These are phyloP conservation scores for Lepidium campestre DNA, from an alignment of 441 rosid species.

Conservation along the genomic window DNA sequence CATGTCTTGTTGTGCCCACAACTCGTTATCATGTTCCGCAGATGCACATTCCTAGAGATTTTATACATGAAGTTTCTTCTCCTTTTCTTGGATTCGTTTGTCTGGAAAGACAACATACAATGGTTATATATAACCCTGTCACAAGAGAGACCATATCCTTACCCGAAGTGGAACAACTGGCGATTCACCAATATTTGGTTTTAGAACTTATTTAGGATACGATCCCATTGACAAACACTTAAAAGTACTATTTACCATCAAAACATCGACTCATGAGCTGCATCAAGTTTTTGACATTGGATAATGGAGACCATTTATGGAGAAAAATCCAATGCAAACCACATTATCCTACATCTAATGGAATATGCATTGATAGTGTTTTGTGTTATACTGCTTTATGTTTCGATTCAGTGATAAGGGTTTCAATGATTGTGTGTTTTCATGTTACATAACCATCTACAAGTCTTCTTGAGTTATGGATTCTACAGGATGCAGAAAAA, in stretches of 20 bases:
- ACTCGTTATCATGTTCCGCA: too few species aligned
- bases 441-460: background rate
- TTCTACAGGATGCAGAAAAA: background rate
- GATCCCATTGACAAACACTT: background rate
- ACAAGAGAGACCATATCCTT: background rate
- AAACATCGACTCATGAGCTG: background rate
- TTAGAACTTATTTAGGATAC: background rate
- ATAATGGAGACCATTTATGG: background rate
- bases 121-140: background rate
- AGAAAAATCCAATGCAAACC: background rate
- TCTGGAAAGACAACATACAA: background rate
- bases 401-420: rapidly evolving
- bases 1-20: too few species aligned
- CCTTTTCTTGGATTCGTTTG: background rate
- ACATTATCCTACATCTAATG: background rate
- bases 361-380: background rate
- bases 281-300: background rate
- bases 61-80: background rate
- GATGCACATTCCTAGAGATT: too few species aligned
- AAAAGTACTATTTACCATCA: background rate
- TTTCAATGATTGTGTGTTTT: background rate
- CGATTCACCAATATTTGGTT: background rate
- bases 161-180: background rate
- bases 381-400: background rate
- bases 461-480: background rate